Evolutionary conservation across 1,139 yeast genomes (phyloP), one percentile per base, ranked within the genome.

Genomic region (Lodderomyces margitis): DNA sequence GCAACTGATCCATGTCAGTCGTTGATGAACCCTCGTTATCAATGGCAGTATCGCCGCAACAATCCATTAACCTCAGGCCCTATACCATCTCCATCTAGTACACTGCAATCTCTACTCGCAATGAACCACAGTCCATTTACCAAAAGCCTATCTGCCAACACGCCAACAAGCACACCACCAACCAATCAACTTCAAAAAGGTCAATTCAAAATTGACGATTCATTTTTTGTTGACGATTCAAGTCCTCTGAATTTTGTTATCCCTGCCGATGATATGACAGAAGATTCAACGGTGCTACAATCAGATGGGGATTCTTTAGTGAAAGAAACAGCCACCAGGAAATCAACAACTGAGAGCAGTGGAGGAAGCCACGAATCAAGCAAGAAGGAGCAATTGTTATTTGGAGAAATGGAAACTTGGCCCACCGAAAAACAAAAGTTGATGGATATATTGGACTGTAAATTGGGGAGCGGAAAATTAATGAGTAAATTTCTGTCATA

Each of bases 361-460:
- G 12, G 11, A 14, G n/a, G 11, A 8, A 21, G n/a, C 2, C 7
- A 6, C 3, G 12, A 8, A 11, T n/a, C 11, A 21, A 20, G 12
- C 27, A 33, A 33, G 14, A 6, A 3, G 3, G 16, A n/a, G n/a
- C n/a, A n/a, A 21, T 11, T 27, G 4, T 15, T 33, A 9, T 20
- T 21, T 21, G 27, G 17, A 5, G 12, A 20, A 12, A 15, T 7
- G 8, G 19, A 27, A 12, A 23, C 21, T 15, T 31, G 41, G 9
- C 46, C 51, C 1, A 48, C 42, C 24, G 57, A 56, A 36, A 52
- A 53, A 31, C 61, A 54, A 38, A 52, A 49, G 27, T 28, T 28
- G 32, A 50, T 56, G 11, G 50, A 49, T 1, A 36, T 55, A 7
- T 41, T 58, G 23, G 61, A 61, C 1, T 55, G 56, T 15, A 54